Base-by-base conservation (phyloP, 257 asterid genomes). In the Vinca minor region DNA sequence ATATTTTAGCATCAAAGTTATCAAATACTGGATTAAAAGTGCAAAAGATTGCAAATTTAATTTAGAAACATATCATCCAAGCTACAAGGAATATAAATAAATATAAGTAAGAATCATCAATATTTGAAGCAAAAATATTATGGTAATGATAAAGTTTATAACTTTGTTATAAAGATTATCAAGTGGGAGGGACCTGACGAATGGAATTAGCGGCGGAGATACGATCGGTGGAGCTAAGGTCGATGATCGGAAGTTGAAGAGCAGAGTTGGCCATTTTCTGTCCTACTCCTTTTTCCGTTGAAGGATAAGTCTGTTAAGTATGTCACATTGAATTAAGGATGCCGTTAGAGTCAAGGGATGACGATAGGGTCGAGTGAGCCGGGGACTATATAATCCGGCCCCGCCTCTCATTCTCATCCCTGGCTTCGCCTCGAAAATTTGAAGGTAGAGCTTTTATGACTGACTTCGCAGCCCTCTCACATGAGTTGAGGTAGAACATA, bases 151-250 rank as follows among this genome's bases (percentile, higher is more conserved):
- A 38, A 38, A 36, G 32, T 11, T 54, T 54, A 5, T 23, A 8
- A 8, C 25, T 55, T 10, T 29, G 59, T 25, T 54, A 60, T 35
- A 21, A 55, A 55, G 48, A n/a, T n/a, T n/a, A n/a, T n/a, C n/a
- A n/a, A n/a, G n/a, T n/a, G n/a, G n/a, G n/a, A 69, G 23, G 15
- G 45, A 83, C 91, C 85, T 81, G 75, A 48, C 84, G 84, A 47
- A 84, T 73, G n/a, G 81, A 70, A 14, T 35, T 68, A 52, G 85
- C 79, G 12, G 87, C 36, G 63, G 84, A 73, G 66, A 47, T 21
- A 63, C 73, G 78, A 53, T 83, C 74, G 52, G 77, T 31, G 50
- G 82, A 68, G 64, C 59, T 63, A 25, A 84, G 81, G 70, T 84
- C 84, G 63, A 84, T 71, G 15, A 81, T 73, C 28, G 87, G 91